Evolutionary conservation across 2,329 filamentous ascomycete genomes (phyloP).

Genomic region (Atkinsonella texensis): DNA sequence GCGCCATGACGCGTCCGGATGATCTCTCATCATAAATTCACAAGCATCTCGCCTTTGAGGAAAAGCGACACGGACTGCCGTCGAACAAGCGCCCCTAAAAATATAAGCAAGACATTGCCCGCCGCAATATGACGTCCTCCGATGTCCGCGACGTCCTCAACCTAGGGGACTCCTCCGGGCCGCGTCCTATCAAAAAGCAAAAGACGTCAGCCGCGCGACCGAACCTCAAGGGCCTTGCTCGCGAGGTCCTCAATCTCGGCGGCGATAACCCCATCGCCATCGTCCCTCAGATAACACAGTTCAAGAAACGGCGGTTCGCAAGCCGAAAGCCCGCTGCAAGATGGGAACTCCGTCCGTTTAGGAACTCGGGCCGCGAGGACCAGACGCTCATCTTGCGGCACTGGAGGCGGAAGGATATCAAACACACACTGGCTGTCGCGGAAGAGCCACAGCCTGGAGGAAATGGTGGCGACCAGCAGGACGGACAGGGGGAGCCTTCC

Average conservation of each 20-base stretch:
- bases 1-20: not conserved
- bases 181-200: conserved; percentile 61
- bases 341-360: conserved; percentile 62
- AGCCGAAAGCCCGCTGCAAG: conserved; percentile 42
- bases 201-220: conserved; percentile 50
- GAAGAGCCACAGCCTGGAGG: not conserved
- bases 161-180: conserved; percentile 46
- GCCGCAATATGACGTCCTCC: conserved; percentile 51
- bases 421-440: conserved; percentile 17
- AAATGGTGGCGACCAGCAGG: conserved; percentile 13
- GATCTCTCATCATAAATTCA: not conserved
- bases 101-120: not conserved
- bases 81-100: not conserved
- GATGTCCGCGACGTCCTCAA: conserved; percentile 86
- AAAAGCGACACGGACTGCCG: not conserved
- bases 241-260: conserved; percentile 53
- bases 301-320: conserved; percentile 45
- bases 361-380: conserved; percentile 65
- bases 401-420: conserved; percentile 56
- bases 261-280: conserved; percentile 57
- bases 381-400: conserved; percentile 57
- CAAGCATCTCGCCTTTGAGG: not conserved
- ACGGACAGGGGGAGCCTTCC: conserved; percentile 12
- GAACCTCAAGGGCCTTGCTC: conserved; percentile 51
- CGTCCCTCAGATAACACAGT: conserved; percentile 45